These are phyloP conservation scores for Fusarium illudens DNA, from an alignment of 2,329 filamentous ascomycete genomes.

Conservation along the genomic window DNA sequence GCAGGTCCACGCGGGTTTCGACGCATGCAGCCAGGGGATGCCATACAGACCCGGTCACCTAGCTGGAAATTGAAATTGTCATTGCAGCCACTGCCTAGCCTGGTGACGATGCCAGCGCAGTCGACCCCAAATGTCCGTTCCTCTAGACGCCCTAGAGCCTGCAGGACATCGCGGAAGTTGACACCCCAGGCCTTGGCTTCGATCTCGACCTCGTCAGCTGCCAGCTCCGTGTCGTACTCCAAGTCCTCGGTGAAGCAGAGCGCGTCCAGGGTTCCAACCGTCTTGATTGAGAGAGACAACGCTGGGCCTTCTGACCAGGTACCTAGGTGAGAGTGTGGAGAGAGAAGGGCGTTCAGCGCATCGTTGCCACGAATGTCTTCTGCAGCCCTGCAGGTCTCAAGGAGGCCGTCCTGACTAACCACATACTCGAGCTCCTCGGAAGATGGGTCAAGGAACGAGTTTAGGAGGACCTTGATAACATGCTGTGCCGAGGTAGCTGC, in stretches of 20 bases:
- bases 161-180: conserved; percentile 23
- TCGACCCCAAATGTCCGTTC: conserved; percentile 7
- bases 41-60: not conserved
- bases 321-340: not conserved
- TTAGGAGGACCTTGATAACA: not conserved
- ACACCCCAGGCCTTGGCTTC: conserved; percentile 11
- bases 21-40: not conserved
- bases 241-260: not conserved
- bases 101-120: conserved; percentile 5
- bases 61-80: not conserved
- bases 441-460: not conserved
- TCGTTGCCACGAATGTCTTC: not conserved
- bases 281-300: not conserved
- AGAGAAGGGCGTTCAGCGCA: not conserved
- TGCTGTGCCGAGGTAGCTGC: not conserved
- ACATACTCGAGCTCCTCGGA: not conserved
- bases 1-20: not conserved
- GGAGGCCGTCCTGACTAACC: not conserved
- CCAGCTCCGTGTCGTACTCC: not conserved
- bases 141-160: conserved; percentile 4
- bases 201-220: conserved; percentile 6
- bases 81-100: not conserved
- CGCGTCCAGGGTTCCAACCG: not conserved
- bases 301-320: not conserved
- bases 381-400: not conserved